These are phyloP conservation scores for Zymoseptoria tritici DNA, from an alignment of 2,329 filamentous ascomycete species.

Conservation along the genomic window DNA sequence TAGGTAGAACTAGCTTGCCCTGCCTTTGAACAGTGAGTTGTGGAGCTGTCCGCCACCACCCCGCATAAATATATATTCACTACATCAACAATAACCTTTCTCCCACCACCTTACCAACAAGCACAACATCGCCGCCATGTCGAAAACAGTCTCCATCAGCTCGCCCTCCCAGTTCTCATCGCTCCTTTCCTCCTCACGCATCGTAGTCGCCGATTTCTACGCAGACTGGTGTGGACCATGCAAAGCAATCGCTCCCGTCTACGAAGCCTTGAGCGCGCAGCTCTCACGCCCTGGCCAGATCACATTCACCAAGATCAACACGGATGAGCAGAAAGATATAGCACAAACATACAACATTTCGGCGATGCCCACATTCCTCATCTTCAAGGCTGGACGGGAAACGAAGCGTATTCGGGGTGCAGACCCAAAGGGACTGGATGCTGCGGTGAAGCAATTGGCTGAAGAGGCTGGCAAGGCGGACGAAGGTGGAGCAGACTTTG, in stretches of 20 bases:
- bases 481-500: constrained; percentile 31
- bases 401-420: constrained; percentile 50
- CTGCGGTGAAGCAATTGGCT: constrained; percentile 63
- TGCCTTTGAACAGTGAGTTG: not conserved
- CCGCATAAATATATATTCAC: not conserved
- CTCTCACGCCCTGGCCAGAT: constrained; percentile 66
- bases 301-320: constrained; percentile 82
- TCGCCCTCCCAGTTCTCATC: constrained; percentile 53
- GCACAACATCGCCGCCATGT: constrained; percentile 29
- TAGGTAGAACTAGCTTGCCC: not conserved
- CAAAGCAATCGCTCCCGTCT: constrained; percentile 74
- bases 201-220: constrained; percentile 87
- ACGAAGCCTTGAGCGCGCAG: constrained; percentile 64
- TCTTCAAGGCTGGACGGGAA: constrained; percentile 44
- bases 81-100: constrained; percentile 2
- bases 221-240: constrained; percentile 82
- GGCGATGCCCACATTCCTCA: constrained; percentile 83
- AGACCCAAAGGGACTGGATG: constrained; percentile 61
- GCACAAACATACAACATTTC: constrained; percentile 65
- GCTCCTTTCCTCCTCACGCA: constrained; percentile 62
- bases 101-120: not conserved
- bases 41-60: not conserved
- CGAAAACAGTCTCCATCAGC: constrained; percentile 37
- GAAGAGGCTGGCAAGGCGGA: constrained; percentile 48
- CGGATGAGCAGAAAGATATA: constrained; percentile 67